phyloP scores from a whole-genome alignment of 2,329 filamentous ascomycete genomes.

The Paracoccidioides brasiliensis region DNA sequence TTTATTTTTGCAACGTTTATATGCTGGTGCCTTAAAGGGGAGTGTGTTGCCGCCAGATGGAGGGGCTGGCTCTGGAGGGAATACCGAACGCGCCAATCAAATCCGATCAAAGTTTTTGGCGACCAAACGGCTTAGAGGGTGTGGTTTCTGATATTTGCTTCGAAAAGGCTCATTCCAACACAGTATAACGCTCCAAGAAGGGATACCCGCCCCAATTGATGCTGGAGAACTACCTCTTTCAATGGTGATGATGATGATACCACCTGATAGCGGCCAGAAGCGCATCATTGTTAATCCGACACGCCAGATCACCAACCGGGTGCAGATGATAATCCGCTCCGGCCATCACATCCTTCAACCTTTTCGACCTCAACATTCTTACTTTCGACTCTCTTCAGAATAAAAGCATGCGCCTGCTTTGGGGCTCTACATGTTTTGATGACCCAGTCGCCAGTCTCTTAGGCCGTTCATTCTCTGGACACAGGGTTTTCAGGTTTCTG shows the following conservation, averaged over 20 bases:
- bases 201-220: background rate
- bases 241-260: background rate
- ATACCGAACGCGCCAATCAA: background rate
- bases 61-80: background rate
- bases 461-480: background rate
- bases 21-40: background rate
- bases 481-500: background rate
- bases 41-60: conserved; percentile 3
- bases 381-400: no score
- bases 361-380: no score
- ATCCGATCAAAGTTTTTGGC: background rate
- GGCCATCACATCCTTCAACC: background rate
- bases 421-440: no score
- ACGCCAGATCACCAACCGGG: background rate
- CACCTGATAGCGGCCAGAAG: background rate
- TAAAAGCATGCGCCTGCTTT: no score
- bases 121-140: background rate
- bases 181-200: background rate
- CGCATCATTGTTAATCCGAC: conserved; percentile 2
- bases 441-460: background rate
- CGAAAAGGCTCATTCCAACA: background rate
- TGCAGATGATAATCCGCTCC: background rate
- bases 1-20: background rate
- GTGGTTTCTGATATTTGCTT: background rate
- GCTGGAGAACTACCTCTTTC: background rate